phyloP scores from a whole-genome alignment of 495 filamentous ascomycete species.

The Penicillium diatomitis region DNA sequence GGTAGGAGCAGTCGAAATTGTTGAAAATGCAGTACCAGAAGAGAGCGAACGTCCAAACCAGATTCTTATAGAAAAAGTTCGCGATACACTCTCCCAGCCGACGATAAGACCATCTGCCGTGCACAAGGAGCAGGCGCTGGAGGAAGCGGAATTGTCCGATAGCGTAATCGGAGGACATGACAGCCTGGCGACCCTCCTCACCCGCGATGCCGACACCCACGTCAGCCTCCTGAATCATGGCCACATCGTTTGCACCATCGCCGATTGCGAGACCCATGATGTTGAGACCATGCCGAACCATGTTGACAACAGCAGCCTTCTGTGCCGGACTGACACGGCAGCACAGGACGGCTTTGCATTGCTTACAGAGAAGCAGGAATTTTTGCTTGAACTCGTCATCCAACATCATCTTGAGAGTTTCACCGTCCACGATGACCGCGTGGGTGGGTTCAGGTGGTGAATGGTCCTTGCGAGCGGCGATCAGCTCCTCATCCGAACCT shows the following conservation, averaged over 20 bases:
- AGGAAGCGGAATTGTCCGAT: conserved; percentile 97
- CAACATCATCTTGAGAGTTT: conserved; percentile 83
- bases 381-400: conserved; percentile 75
- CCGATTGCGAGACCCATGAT: conserved; percentile 97
- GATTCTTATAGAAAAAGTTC: conserved; percentile 99
- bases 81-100: conserved; percentile 87
- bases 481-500: conserved; percentile 80
- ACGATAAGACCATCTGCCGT: conserved; percentile 94
- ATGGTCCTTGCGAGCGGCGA: conserved; percentile 69
- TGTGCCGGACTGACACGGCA: conserved; percentile 96
- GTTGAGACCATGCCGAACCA: conserved; percentile 90
- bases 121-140: conserved; percentile 83
- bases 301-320: conserved; percentile 92
- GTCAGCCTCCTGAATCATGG: conserved; percentile 99
- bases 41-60: conserved; percentile 94
- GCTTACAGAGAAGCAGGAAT: conserved; percentile 93
- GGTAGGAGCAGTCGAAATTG: conserved; percentile 91
- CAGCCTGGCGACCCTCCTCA: conserved; percentile 92
- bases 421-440: conserved; percentile 95
- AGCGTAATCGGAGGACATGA: conserved; percentile 98
- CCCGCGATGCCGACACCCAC: conserved; percentile 98
- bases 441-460: conserved; percentile 79
- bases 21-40: conserved; percentile 98
- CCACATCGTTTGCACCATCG: conserved; percentile 97
- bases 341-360: conserved; percentile 93